Base-by-base conservation (phyloP, 345 rosid genomes). In the Aegle marmelos region DNA sequence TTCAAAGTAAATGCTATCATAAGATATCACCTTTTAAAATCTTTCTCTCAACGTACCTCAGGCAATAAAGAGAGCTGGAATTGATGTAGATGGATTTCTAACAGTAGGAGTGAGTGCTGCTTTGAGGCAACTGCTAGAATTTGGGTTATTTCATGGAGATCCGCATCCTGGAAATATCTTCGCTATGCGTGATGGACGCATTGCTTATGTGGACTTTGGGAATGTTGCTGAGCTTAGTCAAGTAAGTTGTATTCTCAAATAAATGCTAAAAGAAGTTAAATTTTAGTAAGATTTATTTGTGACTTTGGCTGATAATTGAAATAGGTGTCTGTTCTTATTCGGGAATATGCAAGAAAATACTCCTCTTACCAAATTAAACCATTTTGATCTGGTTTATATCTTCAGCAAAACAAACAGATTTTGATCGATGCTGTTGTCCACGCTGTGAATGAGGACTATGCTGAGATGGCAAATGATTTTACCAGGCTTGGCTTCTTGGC, bases 101-200 rank as follows among this genome's bases (percentile, higher is more conserved):
- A 95, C 97, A 22, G 91, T 95, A 84, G 98, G 99, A 63, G 99
- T 95, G 66, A 95, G 99, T 86, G 98, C 99, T 85, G 99, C 99
- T 82, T 75, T 95, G 66, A 81, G 98, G 64, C 99, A 95, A 80
- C 83, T 95, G 85, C 88, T 95, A 39, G 99, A 95, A 84, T 93
- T 95, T 31, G 99, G 99, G 54, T 87, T 95, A 56, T 93, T 95
- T 85, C 99, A 95, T 78, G 98, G 99, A 75, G 99, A 95, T 87
- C 99, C 99, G 41, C 99, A 95, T 83, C 99, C 99, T 89, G 99
- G 99, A 82, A 95, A 95, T 81, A 91, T 95, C 50, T 95, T 95
- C 80, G 99, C 99, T 31, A 92, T 95, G 97, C 96, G 86, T 2
- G 99, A 95, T 87, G 99, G 99, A 37, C 95, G 98, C 70, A 92